Percentiles rank a stretch among this genome's conserved stretches.
Evolutionary conservation across 805 yeast genomes (phyloP).

Genomic region (Suhomyces canberraensis): DNA sequence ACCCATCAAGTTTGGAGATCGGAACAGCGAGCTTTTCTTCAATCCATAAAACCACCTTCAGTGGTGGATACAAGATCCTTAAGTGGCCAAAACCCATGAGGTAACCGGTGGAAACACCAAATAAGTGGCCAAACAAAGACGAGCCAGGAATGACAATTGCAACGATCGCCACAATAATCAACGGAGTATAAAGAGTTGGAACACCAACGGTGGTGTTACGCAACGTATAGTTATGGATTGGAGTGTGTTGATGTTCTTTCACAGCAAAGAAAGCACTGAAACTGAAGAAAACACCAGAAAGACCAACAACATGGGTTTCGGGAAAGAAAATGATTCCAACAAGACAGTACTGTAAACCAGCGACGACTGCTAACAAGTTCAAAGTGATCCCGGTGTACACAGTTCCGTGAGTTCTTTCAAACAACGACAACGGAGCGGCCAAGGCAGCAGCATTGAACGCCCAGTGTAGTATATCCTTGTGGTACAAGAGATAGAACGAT

Average conservation of each 20-base stretch:
- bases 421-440: slow-evolving; percentile 56
- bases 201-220: slow-evolving; percentile 40
- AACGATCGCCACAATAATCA: slow-evolving; percentile 44
- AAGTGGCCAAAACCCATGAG: slow-evolving; percentile 57
- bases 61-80: slow-evolving; percentile 61
- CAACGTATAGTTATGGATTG: slow-evolving; percentile 31
- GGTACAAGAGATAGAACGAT: slow-evolving; percentile 75
- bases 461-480: slow-evolving; percentile 59
- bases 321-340: slow-evolving; percentile 52
- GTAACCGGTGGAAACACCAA: slow-evolving; percentile 67
- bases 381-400: slow-evolving; percentile 80
- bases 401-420: slow-evolving; percentile 76
- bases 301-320: slow-evolving; percentile 54
- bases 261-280: slow-evolving; percentile 61
- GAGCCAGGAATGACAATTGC: slow-evolving; percentile 60
- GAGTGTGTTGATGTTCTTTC: slow-evolving; percentile 35
- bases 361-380: slow-evolving; percentile 63
- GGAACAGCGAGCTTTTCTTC: slow-evolving; percentile 51
- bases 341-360: slow-evolving; percentile 62
- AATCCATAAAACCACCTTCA: slow-evolving; percentile 58
- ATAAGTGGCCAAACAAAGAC: slow-evolving; percentile 70
- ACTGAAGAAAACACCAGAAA: slow-evolving; percentile 73
- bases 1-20: slow-evolving; percentile 52
- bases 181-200: slow-evolving; percentile 62
- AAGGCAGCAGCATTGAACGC: slow-evolving; percentile 55